These are phyloP conservation scores for Penicillium sp. DNA, from an alignment of 2,329 filamentous ascomycete species.

Conservation along the genomic window DNA sequence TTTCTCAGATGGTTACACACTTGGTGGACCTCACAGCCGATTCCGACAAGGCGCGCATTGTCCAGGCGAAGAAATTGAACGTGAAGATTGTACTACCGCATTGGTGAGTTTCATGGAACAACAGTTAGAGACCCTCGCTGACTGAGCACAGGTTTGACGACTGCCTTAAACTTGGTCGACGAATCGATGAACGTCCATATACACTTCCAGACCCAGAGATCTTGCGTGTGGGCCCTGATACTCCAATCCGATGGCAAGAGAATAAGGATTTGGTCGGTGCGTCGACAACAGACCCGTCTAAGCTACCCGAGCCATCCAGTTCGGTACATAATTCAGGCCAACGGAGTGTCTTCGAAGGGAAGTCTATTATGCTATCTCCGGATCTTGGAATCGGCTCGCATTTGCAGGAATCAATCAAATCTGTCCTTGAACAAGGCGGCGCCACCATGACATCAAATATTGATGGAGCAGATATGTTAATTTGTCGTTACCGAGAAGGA, in stretches of 20 bases:
- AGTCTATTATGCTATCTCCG: conserved; percentile 70
- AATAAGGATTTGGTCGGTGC: conserved; percentile 67
- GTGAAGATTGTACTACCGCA: conserved; percentile 88
- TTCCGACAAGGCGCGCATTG: conserved; percentile 62
- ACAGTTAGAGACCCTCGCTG: not conserved
- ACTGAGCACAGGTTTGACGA: conserved; percentile 76
- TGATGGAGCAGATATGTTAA: conserved; percentile 72
- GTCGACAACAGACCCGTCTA: conserved; percentile 52
- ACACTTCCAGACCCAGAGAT: conserved; percentile 81
- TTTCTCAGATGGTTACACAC: conserved; percentile 78
- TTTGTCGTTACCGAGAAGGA: conserved; percentile 85
- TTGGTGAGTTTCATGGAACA: conserved; percentile 57
- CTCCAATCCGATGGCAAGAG: conserved; percentile 55
- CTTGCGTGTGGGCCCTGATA: conserved; percentile 58
- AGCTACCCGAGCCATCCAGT: conserved; percentile 33
- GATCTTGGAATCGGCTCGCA: conserved; percentile 71
- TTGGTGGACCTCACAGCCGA: conserved; percentile 78
- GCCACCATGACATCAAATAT: conserved; percentile 66
- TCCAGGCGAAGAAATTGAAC: conserved; percentile 62
- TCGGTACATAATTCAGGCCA: conserved; percentile 44
- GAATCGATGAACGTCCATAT: conserved; percentile 87
- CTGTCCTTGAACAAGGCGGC: conserved; percentile 68
- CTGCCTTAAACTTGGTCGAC: conserved; percentile 86
- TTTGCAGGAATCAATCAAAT: conserved; percentile 64
- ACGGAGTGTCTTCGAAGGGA: conserved; percentile 73